phyloP scores from a whole-genome alignment of 148 eudicot genomes.

The Gaultheria prostrata region DNA sequence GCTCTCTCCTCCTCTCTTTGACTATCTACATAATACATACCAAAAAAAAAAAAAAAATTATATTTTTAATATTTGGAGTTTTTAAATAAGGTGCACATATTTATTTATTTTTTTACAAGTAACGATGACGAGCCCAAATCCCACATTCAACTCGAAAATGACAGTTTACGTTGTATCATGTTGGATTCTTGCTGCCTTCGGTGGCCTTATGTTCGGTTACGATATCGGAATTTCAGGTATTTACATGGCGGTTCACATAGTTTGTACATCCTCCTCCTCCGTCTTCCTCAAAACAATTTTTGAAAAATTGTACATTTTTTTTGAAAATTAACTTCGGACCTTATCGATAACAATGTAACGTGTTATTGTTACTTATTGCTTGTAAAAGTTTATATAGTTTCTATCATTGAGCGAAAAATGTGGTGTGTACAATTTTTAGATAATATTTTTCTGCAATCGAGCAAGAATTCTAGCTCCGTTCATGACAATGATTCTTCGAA shows the following conservation, averaged over 20 bases:
- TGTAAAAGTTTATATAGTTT: no score
- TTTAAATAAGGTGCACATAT: not conserved
- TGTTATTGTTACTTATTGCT: no score
- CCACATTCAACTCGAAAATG: slow-evolving; percentile 33
- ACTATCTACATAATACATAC: not conserved
- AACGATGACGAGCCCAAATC: not conserved
- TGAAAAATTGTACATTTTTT: no score
- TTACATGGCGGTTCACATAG: not conserved
- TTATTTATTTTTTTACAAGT: not conserved
- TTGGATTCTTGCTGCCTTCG: slow-evolving; percentile 72
- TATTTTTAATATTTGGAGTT: not conserved
- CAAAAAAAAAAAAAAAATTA: not conserved
- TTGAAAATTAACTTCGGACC: fast-evolving
- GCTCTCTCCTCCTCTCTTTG: not conserved
- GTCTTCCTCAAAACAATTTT: no score
- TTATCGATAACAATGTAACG: no score
- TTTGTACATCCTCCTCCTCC: not conserved
- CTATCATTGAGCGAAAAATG: not conserved
- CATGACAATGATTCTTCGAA: not conserved
- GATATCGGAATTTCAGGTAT: slow-evolving; percentile 69
- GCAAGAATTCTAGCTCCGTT: not conserved
- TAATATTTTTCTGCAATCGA: not conserved
- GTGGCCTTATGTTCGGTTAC: slow-evolving; percentile 77
- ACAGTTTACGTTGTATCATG: slow-evolving; percentile 46
- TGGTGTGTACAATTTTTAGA: not conserved